Evolutionary conservation across 208 protist species (phyloP).

Genomic region (Porcisia hertigi): DNA sequence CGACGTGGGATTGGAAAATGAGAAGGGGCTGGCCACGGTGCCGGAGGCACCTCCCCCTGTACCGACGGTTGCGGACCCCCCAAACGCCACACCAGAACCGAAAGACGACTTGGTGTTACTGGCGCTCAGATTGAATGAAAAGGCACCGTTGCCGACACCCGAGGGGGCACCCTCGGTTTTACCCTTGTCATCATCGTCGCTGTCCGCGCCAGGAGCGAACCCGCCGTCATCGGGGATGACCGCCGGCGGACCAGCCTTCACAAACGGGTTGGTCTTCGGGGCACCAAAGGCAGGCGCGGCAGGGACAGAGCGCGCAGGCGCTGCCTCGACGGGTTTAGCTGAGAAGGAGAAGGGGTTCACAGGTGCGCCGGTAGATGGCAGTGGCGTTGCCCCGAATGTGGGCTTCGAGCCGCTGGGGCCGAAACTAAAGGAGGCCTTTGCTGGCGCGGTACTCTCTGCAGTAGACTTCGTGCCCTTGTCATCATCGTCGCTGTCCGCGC

Average conservation of each 20-base stretch:
- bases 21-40: constrained; percentile 4
- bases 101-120: constrained; percentile 11
- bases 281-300: constrained; percentile 9
- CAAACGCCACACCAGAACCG: constrained; percentile 9
- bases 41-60: background rate
- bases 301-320: background rate
- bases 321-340: background rate
- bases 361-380: constrained; percentile 6
- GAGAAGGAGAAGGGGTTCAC: constrained; percentile 8
- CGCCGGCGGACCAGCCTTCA: constrained; percentile 52
- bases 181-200: constrained; percentile 43
- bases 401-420: background rate
- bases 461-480: constrained; percentile 15
- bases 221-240: constrained; percentile 70
- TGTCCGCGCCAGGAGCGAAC: constrained; percentile 69
- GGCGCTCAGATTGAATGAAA: constrained; percentile 1
- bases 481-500: constrained; percentile 62
- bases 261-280: constrained; percentile 36
- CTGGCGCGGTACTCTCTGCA: constrained; percentile 17
- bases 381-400: constrained; percentile 24
- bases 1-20: constrained; percentile 1
- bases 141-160: background rate
- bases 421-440: constrained; percentile 35
- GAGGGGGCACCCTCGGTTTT: constrained; percentile 21
- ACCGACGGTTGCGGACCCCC: constrained; percentile 4